These are phyloP conservation scores for Apium graveolens DNA, from an alignment of 129 eudicot genomes.

Conservation along the genomic window DNA sequence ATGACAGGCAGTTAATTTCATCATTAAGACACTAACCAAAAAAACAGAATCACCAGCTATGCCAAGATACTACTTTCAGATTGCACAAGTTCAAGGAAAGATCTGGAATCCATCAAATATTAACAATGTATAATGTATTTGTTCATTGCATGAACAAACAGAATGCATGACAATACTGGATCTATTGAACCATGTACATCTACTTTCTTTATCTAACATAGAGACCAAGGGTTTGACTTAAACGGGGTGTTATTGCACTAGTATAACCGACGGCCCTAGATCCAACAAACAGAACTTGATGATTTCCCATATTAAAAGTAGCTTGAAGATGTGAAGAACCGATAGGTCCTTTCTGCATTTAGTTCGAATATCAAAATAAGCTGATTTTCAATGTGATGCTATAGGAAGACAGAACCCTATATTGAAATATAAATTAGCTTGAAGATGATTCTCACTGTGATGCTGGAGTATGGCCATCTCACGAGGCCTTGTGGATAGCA, in stretches of 20 bases:
- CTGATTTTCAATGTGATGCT: neutral
- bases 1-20: neutral
- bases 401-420: neutral
- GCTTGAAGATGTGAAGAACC: neutral
- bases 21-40: too few relatives aligned
- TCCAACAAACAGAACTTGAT: neutral
- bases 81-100: neutral
- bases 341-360: neutral
- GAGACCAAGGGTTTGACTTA: neutral
- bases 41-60: neutral
- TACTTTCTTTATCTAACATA: neutral
- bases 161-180: neutral
- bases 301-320: neutral
- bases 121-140: too few relatives aligned
- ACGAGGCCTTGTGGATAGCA: neutral
- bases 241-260: neutral
- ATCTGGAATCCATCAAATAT: too few relatives aligned
- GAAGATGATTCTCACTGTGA: neutral
- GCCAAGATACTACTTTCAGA: neutral
- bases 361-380: neutral
- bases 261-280: neutral
- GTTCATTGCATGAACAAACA: too few relatives aligned
- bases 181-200: neutral
- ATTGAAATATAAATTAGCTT: neutral
- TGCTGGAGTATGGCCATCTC: neutral